Evolutionary conservation across 2,329 filamentous ascomycete species (phyloP).

Genomic region (Xylariaceae sp.): DNA sequence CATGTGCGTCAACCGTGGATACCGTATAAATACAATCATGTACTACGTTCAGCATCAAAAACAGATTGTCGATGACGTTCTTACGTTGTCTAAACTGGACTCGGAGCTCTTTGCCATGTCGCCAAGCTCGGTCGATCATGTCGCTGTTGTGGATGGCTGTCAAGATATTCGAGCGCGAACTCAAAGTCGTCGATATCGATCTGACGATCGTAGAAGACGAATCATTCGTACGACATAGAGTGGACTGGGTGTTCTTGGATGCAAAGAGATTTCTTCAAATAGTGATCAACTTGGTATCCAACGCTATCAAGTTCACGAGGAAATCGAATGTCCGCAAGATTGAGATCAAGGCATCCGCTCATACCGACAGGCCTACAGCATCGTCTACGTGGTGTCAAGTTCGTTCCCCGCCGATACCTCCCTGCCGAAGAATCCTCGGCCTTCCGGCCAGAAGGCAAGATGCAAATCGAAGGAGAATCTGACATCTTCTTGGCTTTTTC

Average conservation of each 20-base stretch:
- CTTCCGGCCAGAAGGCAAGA: not conserved
- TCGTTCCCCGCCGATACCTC: slow-evolving; percentile 55
- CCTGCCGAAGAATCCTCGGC: slow-evolving; percentile 22
- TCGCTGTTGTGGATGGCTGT: slow-evolving; percentile 64
- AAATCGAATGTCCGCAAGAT: slow-evolving; percentile 57
- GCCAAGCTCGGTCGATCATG: slow-evolving; percentile 65
- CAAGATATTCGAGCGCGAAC: slow-evolving; percentile 77
- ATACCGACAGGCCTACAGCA: slow-evolving; percentile 37
- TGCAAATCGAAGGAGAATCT: not conserved
- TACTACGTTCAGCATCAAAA: slow-evolving; percentile 80
- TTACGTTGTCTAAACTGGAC: slow-evolving; percentile 74
- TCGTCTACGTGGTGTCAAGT: slow-evolving; percentile 51
- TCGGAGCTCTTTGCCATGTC: slow-evolving; percentile 71
- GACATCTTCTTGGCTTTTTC: slow-evolving; percentile 65
- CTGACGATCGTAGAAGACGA: slow-evolving; percentile 62
- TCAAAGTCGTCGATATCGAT: slow-evolving; percentile 66
- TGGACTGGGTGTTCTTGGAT: slow-evolving; percentile 69
- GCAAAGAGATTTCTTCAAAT: slow-evolving; percentile 75
- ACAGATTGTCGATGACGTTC: slow-evolving; percentile 71
- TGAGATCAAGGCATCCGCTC: slow-evolving; percentile 46
- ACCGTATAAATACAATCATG: slow-evolving; percentile 62
- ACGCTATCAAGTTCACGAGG: slow-evolving; percentile 79
- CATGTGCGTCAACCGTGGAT: slow-evolving; percentile 3
- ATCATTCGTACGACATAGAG: slow-evolving; percentile 54
- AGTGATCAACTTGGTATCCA: slow-evolving; percentile 76